These are phyloP conservation scores for Penicillium taxi DNA, from an alignment of 495 filamentous ascomycete species.

Conservation along the genomic window DNA sequence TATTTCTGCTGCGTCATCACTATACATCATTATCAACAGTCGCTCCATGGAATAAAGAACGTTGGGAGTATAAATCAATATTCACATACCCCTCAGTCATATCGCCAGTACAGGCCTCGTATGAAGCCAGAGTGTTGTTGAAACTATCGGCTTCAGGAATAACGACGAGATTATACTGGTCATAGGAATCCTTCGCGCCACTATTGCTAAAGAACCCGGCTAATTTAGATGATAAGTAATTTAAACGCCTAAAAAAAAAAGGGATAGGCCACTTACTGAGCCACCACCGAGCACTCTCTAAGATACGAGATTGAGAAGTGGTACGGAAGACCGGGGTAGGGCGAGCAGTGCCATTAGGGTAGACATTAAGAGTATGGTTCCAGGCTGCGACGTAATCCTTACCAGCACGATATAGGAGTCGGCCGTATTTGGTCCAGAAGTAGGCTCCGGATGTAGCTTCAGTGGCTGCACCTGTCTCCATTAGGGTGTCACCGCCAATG, in stretches of 20 bases:
- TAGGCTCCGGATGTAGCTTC: conserved; percentile 42
- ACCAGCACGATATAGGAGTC: conserved; percentile 40
- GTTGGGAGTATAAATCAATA: no score
- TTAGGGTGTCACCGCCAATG: conserved; percentile 35
- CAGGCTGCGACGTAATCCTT: conserved; percentile 33
- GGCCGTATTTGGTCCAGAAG: conserved; percentile 49
- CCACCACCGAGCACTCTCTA: conserved; percentile 41
- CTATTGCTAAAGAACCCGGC: conserved; percentile 33
- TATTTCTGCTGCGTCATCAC: conserved; percentile 9
- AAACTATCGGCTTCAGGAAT: conserved; percentile 40
- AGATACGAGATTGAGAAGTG: conserved; percentile 41
- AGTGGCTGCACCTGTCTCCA: conserved; percentile 41
- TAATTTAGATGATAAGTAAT: not conserved
- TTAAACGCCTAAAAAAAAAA: not conserved
- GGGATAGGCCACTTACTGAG: conserved; percentile 18
- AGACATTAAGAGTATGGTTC: conserved; percentile 34
- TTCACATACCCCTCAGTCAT: conserved; percentile 3
- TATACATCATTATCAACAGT: no score
- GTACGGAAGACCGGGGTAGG: conserved; percentile 43
- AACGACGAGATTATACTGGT: conserved; percentile 35
- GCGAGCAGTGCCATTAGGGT: conserved; percentile 37
- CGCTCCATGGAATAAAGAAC: no score
- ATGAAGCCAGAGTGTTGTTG: conserved; percentile 45
- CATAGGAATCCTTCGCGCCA: conserved; percentile 28
- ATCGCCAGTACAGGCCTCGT: conserved; percentile 24